Conservation (phyloP, 2,329 filamentous ascomycete genomes). For the Akanthomyces muscarius region DNA sequence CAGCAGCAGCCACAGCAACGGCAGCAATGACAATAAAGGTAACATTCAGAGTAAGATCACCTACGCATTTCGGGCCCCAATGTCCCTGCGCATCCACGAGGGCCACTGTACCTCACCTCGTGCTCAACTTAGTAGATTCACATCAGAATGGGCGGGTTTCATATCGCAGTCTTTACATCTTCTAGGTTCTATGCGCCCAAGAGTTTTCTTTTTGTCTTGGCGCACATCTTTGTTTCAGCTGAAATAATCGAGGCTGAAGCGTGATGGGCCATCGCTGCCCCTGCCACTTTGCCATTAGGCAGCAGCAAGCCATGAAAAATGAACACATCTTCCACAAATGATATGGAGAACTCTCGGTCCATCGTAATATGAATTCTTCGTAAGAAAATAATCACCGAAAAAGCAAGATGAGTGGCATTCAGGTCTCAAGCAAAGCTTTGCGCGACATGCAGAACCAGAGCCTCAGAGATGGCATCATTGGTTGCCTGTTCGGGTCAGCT, state of each 20-base stretch:
- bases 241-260: neutral
- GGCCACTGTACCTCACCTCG: no score
- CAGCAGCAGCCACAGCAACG: no score
- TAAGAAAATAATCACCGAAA: neutral
- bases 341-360: neutral
- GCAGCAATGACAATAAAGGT: no score
- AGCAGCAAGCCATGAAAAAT: neutral
- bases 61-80: no score
- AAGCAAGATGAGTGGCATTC: neutral
- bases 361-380: neutral
- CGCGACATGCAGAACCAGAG: slow-evolving; percentile 1
- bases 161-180: neutral
- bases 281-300: slow-evolving; percentile 1
- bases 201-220: neutral
- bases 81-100: no score
- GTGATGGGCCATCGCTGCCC: neutral
- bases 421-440: neutral
- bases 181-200: neutral
- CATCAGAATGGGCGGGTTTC: neutral
- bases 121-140: no score
- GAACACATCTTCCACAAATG: neutral
- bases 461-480: slow-evolving; percentile 21
- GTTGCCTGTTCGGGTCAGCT: slow-evolving; percentile 46
- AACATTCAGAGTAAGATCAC: no score
- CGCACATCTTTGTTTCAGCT: neutral